Evolutionary conservation across 306 rosid genomes (phyloP), one percentile per base, ranked within the genome.

Genomic region (Rosa lucieae): DNA sequence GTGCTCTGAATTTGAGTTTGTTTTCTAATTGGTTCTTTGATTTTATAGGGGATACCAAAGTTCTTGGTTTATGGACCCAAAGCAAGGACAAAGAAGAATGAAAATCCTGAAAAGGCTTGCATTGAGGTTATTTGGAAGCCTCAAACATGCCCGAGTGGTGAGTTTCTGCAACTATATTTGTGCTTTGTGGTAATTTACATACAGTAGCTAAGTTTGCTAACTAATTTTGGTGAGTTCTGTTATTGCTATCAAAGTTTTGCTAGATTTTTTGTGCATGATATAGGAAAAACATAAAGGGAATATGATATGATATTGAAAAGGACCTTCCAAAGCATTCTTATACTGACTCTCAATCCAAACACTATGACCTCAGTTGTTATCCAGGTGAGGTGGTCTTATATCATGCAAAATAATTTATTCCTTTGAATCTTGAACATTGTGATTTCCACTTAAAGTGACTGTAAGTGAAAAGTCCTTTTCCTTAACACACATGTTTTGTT

Each of bases 91-190:
- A 91, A 82, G 91, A 94, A 92, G 91, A 91, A 89, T 58, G 99
- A 94, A 72, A 92, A 91, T 82, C 97, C 99, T 0, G 95, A 26
- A 91, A 80, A 90, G 74, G 95, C 97, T 77, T 94, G 90, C 79
- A 78, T 94, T 87, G 99, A 94, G 82, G 89, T 94, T 83, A 87
- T 94, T 86, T 94, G 97, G 99, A 94, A 94, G 79, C 94, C 97
- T 13, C 91, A 89, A 78, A 89, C 97, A 14, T 97, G 99, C 70
- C 95, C 89, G 21, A 87, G 86, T 80, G 95, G 97, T 92, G 48
- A 65, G 76, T 11, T 51, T 56, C 23, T 61, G 70, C 58, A 43
- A 43, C 40, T 37, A 51, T 51, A 5, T 75, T 8, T 21, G 55
- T 13, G 21, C 17, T 51, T 32, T 72, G 11, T 35, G 2, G 17